phyloP scores from a whole-genome alignment of 2,329 filamentous ascomycete genomes.

The Dactylellina parvicollis region DNA sequence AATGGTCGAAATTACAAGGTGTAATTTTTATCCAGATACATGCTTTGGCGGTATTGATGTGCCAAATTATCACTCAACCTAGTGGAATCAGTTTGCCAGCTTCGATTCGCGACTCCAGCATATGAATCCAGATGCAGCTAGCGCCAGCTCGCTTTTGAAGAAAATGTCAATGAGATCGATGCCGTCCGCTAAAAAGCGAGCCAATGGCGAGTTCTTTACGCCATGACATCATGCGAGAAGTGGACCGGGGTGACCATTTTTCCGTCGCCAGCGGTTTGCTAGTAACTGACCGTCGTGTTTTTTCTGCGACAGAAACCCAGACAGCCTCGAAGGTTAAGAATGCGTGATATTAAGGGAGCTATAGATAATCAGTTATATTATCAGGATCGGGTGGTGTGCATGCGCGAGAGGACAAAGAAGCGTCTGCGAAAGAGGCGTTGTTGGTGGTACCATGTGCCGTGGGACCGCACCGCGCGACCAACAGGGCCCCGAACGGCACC shows the following conservation, averaged over 20 bases:
- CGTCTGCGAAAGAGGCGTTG: neutral
- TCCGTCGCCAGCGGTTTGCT: constrained; percentile 24
- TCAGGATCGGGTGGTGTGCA: neutral
- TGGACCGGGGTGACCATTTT: constrained; percentile 40
- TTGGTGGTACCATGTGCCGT: neutral
- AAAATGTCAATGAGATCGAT: constrained; percentile 33
- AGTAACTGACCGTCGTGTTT: neutral
- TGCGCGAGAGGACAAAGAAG: neutral
- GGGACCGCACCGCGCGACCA: neutral
- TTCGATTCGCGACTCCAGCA: too few species aligned
- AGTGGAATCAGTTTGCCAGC: too few species aligned
- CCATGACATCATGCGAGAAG: constrained; percentile 50
- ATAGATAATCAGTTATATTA: too few species aligned
- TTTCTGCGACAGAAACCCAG: neutral
- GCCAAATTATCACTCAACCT: too few species aligned
- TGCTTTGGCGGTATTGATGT: too few species aligned
- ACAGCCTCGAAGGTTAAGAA: constrained; percentile 1
- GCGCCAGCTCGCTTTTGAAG: constrained; percentile 25
- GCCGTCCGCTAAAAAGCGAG: constrained; percentile 50
- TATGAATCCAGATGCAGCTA: too few species aligned
- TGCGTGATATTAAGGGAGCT: constrained; percentile 4
- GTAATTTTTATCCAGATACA: too few species aligned
- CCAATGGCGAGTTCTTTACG: constrained; percentile 37
- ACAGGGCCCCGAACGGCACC: neutral
- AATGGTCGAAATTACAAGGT: too few species aligned